Base-by-base conservation (phyloP, 768 basidiomycete species). In the Mycena vitilis region DNA sequence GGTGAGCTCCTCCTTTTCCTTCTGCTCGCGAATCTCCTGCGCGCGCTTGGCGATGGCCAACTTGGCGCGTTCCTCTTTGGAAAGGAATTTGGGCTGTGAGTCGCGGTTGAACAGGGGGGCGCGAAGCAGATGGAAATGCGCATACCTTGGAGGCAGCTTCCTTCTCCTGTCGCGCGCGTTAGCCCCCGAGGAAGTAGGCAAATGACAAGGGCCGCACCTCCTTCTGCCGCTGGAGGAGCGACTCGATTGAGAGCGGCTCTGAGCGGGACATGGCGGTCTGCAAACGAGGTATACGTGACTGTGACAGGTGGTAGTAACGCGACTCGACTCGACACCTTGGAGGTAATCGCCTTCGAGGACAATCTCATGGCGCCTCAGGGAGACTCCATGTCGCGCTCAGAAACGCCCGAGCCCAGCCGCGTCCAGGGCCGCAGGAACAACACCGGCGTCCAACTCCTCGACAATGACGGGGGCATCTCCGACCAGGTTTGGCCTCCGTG, bases 31-130 rank as follows among this genome's bases (percentile, higher is more conserved):
- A 47, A 98, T 91, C 76, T 98, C 96, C 66, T 92, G 87, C 22
- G 90, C 87, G 16, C 97, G 91, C 73, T 94, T 93, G 18, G 91
- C 90, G 68, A 98, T 93, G 4, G 97, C 97, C 42, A 98, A 81
- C 75, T 89, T 89, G 20, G 94, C 95, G 56, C 97, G 89, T 75
- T 98, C 94, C 71, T 96, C 94, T 80, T 94, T 99, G 3, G 94
- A 89, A 16, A 99, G 84, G 83, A 99, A 99, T 79, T 90, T 97
- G 42, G 97, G 97, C 96, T 98, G 79, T 40, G 64, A 56, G 68
- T 49, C 36, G 11, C 64, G 69, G 70, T 34, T 69, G 56, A 70
- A 69, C 56, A 30, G 68, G 13, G 47, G 18, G 38, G 23, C 13
- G 52, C 63, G 53, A 56, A 16, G 38, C 2, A 54, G 20, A 37